Base-by-base conservation (phyloP, 1,284 basidiomycete genomes). In the Ustilago nuda region DNA sequence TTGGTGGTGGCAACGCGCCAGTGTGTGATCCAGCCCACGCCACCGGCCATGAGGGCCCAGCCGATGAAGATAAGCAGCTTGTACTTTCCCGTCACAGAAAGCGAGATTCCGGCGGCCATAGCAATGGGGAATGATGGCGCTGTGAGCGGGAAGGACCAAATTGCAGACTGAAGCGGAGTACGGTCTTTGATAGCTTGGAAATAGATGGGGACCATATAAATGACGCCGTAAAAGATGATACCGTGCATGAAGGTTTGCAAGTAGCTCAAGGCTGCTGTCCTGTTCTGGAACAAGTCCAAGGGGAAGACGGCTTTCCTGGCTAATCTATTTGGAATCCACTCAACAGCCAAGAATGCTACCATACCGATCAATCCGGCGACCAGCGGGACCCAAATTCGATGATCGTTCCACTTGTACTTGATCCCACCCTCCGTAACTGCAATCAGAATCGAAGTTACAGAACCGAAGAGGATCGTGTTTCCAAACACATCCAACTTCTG, bases 161-260 rank as follows among this genome's bases (percentile, higher is more conserved):
- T 85, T 0, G 88, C 88, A 1, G 88, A 87, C 0, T 79, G 73
- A 8, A 87, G 82, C 0, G 89, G 87, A 0, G 87, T 87, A 2
- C 87, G 86, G 12, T 84, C 87, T 53, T 88, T 87, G 75, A 87
- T 87, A 1, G 86, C 87, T 82, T 90, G 89, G 72, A 88, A 89
- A 78, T 88, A 90, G 66, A 81, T 56, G 4, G 78, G 74, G 36
- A 77, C 53, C 55, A 72, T 80, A 64, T 86, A 85, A 56, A 81
- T 73, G 33, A 78, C 50, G 15, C 72, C 76, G 62, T 84, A 75
- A n/a, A 78, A 73, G 50, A 80, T 41, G 27, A 86, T 37, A 8
- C 78, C 78, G 66, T 87, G 86, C 2, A 86, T 8, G 62, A 86
- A 87, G 8, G 83, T 86, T n/a, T 76, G 67, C 13, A 83, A 33